Conservation (phyloP, 73 alveolate genomes). For the Paraurostyla sp. region DNA sequence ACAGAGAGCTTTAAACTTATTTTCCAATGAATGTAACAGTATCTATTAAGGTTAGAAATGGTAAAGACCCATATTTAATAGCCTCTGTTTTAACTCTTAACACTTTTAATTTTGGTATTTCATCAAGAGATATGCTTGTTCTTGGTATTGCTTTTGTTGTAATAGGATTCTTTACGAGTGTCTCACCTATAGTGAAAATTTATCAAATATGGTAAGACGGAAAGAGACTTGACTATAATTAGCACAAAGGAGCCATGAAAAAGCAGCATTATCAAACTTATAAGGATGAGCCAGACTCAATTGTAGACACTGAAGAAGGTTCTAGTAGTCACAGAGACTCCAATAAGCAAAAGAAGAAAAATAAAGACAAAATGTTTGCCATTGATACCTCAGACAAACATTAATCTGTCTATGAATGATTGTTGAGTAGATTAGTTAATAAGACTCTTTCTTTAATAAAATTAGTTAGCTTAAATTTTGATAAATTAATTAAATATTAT, state of each 20-base stretch:
- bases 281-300: conserved; percentile 16
- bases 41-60: conserved; percentile 6
- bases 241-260: background rate
- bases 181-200: background rate
- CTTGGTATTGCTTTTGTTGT: conserved; percentile 9
- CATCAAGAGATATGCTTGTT: conserved; percentile 30
- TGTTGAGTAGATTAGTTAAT: too few relatives aligned
- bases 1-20: background rate
- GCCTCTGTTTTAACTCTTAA: conserved; percentile 1
- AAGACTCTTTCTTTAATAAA: too few relatives aligned
- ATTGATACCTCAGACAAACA: too few relatives aligned
- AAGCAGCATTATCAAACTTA: background rate
- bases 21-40: conserved; percentile 33
- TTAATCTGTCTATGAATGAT: too few relatives aligned
- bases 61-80: conserved; percentile 16
- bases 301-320: too few relatives aligned
- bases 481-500: conserved; percentile 25
- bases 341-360: too few relatives aligned
- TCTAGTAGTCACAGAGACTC: too few relatives aligned
- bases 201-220: background rate
- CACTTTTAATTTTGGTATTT: conserved; percentile 37
- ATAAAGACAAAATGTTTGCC: too few relatives aligned
- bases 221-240: background rate
- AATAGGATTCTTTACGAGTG: conserved; percentile 1
- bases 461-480: background rate